Evolutionary conservation across 1,284 basidiomycete genomes (phyloP), one percentile per base, ranked within the genome.

Genomic region (Ustilago esculenta): DNA sequence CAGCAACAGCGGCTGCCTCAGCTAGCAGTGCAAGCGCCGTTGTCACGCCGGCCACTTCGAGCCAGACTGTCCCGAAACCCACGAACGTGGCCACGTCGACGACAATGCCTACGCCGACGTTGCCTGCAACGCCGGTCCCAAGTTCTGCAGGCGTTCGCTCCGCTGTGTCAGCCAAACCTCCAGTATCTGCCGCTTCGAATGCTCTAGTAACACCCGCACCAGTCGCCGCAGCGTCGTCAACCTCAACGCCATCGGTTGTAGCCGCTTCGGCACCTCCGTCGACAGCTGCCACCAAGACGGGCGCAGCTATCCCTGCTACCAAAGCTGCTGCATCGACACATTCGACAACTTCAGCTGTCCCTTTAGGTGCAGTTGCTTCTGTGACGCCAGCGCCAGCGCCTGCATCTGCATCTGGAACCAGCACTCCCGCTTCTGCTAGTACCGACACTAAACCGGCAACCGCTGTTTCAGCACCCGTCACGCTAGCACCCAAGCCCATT

Each of bases 91-190:
- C 36, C 6, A 32, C 55, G 20, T 10, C 49, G 36, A n/a, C 48
- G n/a, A 24, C 46, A 11, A 17, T 59, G 48, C 56, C 63, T 1
- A 59, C 55, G 1, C 63, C 56, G 10, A 66, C 55, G 12, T 27
- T 66, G 42, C 55, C 63, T 2, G 56, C 63, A 18, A 52, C 52
- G 3, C 56, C 63, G 11, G 37, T 59, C 23, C 41, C 57, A 21
- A 50, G 42, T 40, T 33, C 48, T 5, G 29, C 56, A 2, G 46
- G 36, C 12, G 32, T 35, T 20, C 51, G 47, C 23, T 40, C 63
- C 27, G 21, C 30, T 15, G 34, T 41, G 21, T 24, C 52, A 12
- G 20, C 51, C n/a, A 61, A 50, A 32, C 12, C 58, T 17, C 35
- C 54, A 14, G 34, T 37, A 10, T 25, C 44, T 14, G 10, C 23